phyloP scores from a whole-genome alignment of 1,284 basidiomycete species.

The Ustilago sp. region DNA sequence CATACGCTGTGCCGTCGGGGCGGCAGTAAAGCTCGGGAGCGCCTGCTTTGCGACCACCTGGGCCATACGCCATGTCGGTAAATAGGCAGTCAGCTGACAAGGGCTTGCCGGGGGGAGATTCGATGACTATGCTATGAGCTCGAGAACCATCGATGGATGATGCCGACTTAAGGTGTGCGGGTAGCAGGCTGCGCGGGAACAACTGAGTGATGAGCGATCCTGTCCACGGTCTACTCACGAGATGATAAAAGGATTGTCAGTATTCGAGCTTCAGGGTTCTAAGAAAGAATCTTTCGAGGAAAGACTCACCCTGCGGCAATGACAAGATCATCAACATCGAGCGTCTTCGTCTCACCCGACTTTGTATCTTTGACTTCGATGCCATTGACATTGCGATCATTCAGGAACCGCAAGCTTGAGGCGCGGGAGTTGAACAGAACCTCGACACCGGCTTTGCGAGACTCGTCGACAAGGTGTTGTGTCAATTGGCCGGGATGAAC shows the following conservation, averaged over 20 bases:
- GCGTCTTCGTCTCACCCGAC: constrained; percentile 14
- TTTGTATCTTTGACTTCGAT: constrained; percentile 34
- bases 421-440: constrained; percentile 69
- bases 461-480: constrained; percentile 78
- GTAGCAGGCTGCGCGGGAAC: constrained; percentile 70
- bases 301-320: constrained; percentile 42
- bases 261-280: too few relatives aligned
- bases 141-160: constrained; percentile 70
- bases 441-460: constrained; percentile 70
- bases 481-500: constrained; percentile 86
- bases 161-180: constrained; percentile 66
- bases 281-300: neutral
- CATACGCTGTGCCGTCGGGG: constrained; percentile 69
- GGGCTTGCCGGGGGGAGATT: constrained; percentile 52
- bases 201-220: constrained; percentile 74
- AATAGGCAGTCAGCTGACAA: constrained; percentile 72
- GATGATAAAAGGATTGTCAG: neutral
- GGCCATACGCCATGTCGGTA: constrained; percentile 71
- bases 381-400: constrained; percentile 33
- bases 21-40: constrained; percentile 65
- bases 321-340: constrained; percentile 36
- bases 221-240: constrained; percentile 80
- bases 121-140: constrained; percentile 73
- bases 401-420: constrained; percentile 38
- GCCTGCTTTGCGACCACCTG: constrained; percentile 38